Evolutionary conservation across 371 early-diverging fungal genomes (phyloP).

Genomic region (Haplosporangium sp.): DNA sequence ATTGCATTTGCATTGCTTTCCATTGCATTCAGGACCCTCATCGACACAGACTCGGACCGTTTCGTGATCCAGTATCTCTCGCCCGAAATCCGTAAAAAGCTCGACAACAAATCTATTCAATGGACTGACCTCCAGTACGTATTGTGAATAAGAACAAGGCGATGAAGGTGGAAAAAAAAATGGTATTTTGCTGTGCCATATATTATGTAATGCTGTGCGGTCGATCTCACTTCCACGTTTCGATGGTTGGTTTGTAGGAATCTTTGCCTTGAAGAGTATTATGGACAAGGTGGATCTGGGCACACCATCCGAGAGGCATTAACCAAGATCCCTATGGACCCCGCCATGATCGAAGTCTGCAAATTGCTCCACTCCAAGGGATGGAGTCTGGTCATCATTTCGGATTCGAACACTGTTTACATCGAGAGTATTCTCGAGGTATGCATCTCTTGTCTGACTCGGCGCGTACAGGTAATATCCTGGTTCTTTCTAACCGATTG

Average conservation of each 20-base stretch:
- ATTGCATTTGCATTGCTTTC: not conserved
- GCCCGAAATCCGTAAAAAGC: conserved; percentile 26
- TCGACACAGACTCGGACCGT: conserved; percentile 51
- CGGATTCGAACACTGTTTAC: conserved; percentile 45
- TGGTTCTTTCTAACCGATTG: too few relatives aligned
- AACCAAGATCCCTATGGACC: conserved; percentile 37
- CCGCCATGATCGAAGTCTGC: conserved; percentile 39
- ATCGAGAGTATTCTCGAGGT: conserved; percentile 48
- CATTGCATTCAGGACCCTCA: conserved; percentile 30
- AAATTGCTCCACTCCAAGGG: conserved; percentile 24
- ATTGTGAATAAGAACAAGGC: not conserved
- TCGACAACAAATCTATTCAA: conserved; percentile 34
- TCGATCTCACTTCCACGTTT: not conserved
- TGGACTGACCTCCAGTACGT: conserved; percentile 52
- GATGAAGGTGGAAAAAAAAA: not conserved
- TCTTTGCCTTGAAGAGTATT: conserved; percentile 39
- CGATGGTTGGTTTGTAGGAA: conserved; percentile 14
- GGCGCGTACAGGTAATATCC: too few relatives aligned
- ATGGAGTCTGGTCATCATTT: conserved; percentile 41
- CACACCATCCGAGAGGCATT: conserved; percentile 24
- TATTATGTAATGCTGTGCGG: not conserved
- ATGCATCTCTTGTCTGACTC: too few relatives aligned
- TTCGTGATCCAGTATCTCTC: conserved; percentile 46
- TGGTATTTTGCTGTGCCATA: not conserved
- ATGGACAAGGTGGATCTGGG: conserved; percentile 29